A percentile compares a stretch with the other conserved stretches of the same genome.
Evolutionary conservation across 805 yeast genomes (phyloP).

Genomic region (Nakazawaea ernobii): DNA sequence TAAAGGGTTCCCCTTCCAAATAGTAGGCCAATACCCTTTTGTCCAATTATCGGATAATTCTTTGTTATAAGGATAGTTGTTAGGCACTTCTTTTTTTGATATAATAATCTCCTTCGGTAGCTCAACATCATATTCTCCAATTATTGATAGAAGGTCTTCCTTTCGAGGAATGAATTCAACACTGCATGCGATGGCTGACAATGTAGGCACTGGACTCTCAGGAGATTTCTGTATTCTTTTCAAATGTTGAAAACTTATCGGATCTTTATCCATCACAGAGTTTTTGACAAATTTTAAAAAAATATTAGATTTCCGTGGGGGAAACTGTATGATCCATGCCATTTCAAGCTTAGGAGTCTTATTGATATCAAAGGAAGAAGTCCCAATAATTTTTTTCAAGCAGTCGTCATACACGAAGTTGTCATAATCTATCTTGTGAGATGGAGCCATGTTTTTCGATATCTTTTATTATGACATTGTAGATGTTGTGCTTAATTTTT

Average conservation of each 20-base stretch:
- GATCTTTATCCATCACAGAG: conserved; percentile 19
- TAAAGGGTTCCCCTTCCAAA: conserved; percentile 91
- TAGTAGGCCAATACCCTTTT: conserved; percentile 69
- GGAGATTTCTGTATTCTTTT: conserved; percentile 46
- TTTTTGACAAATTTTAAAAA: conserved; percentile 20
- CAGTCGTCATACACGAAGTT: conserved; percentile 31
- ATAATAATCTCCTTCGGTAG: conserved; percentile 7
- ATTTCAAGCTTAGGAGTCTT: conserved; percentile 24
- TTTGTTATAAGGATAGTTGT: conserved; percentile 61
- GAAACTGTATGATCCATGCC: conserved; percentile 40
- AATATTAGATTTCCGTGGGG: conserved; percentile 27
- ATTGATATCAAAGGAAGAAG: conserved; percentile 20
- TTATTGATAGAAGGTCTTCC: background rate
- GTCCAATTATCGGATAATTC: conserved; percentile 69
- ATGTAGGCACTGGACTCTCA: background rate
- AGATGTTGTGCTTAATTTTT: background rate
- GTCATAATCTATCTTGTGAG: conserved; percentile 35
- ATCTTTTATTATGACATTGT: background rate
- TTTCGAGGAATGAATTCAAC: background rate
- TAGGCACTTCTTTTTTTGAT: conserved; percentile 41
- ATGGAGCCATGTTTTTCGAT: conserved; percentile 2
- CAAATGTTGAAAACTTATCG: conserved; percentile 32
- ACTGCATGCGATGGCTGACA: conserved; percentile 10
- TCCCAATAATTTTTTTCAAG: conserved; percentile 30
- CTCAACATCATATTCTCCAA: background rate